Conservation (phyloP, 257 asterid genomes). For the Solanum virginianum region DNA sequence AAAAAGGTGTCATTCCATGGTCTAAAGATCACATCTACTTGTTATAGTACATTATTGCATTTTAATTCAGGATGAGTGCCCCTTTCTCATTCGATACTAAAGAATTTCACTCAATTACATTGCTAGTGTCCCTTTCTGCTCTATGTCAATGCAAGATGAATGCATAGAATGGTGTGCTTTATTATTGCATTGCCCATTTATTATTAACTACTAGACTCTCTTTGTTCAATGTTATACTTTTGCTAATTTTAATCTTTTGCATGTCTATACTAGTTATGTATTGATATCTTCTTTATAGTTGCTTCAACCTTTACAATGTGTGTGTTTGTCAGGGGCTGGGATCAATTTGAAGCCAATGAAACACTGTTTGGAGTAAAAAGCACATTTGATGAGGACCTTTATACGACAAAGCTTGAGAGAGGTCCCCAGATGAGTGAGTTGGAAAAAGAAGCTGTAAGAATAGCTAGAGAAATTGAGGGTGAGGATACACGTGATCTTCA, state of each 20-base stretch:
- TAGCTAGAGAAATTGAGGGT: conserved; percentile 92
- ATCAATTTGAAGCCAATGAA: conserved; percentile 85
- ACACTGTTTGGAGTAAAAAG: conserved; percentile 89
- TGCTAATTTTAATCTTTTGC: not conserved
- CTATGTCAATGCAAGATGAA: not conserved
- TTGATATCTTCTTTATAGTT: not conserved
- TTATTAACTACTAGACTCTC: not conserved
- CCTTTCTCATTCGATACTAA: not conserved
- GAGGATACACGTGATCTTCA: conserved; percentile 90
- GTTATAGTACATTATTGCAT: not conserved
- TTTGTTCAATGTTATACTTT: not conserved
- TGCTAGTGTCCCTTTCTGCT: not conserved
- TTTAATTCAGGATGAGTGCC: not conserved
- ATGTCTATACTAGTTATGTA: not conserved
- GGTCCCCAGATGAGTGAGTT: conserved; percentile 82
- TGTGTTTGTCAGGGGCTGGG: conserved; percentile 68
- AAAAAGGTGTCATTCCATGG: not conserved
- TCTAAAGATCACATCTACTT: not conserved
- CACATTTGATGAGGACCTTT: conserved; percentile 89
- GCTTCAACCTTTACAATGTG: not conserved
- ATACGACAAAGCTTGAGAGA: conserved; percentile 85
- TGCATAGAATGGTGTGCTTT: not conserved
- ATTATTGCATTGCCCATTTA: not conserved
- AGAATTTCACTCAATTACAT: not conserved
- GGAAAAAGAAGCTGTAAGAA: conserved; percentile 74